These are phyloP conservation scores for Boletus subparvulus DNA, from an alignment of 768 basidiomycete species.

Conservation along the genomic window DNA sequence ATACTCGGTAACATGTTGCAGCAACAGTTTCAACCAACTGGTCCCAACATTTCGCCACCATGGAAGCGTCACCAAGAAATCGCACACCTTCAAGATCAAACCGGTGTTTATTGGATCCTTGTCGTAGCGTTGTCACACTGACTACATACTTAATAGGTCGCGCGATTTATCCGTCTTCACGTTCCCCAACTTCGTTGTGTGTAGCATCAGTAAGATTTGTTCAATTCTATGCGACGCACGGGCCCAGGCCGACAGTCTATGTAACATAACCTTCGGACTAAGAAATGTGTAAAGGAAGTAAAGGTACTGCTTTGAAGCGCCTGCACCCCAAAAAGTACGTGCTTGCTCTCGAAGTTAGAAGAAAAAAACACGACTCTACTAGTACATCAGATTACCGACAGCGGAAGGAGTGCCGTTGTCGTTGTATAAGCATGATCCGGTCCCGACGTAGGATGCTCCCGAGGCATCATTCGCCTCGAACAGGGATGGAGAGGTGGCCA, in stretches of 20 bases:
- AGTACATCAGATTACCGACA: constrained; percentile 26
- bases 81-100: background rate
- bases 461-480: constrained; percentile 18
- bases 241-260: no score
- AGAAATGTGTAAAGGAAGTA: background rate
- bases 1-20: no score
- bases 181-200: background rate
- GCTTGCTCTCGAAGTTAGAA: background rate
- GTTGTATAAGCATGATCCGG: constrained; percentile 35
- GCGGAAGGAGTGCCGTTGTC: constrained; percentile 27
- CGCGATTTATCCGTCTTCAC: background rate
- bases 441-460: constrained; percentile 21
- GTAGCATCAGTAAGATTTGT: background rate
- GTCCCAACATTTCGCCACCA: background rate
- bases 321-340: background rate
- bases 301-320: background rate
- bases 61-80: background rate
- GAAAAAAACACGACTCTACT: background rate
- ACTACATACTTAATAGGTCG: background rate
- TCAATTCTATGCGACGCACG: background rate
- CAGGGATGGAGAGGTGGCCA: constrained; percentile 34
- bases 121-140: background rate
- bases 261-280: no score
- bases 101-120: background rate
- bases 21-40: no score